Percentiles rank a stretch among this genome's conserved stretches.
These are phyloP conservation scores for Daldinia loculata DNA, from an alignment of 495 filamentous ascomycete genomes.

Conservation along the genomic window DNA sequence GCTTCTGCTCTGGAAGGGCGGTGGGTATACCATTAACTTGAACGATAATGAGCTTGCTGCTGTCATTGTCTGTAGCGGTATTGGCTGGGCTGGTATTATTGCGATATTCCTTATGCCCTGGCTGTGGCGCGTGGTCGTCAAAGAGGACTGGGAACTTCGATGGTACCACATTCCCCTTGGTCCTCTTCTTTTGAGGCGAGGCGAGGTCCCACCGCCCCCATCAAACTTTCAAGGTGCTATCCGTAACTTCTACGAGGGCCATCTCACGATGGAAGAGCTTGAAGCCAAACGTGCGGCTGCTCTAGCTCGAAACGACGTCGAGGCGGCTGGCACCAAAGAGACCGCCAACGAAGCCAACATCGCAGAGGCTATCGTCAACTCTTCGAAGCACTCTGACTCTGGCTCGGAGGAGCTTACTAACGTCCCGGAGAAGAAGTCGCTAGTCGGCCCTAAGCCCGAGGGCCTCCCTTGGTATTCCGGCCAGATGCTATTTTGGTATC, in stretches of 20 bases:
- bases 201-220: slow-evolving; percentile 59
- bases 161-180: slow-evolving; percentile 67
- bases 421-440: slow-evolving; percentile 36
- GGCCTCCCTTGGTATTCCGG: slow-evolving; percentile 50
- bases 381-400: slow-evolving; percentile 4
- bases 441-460: slow-evolving; percentile 49
- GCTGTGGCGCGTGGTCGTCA: slow-evolving; percentile 65
- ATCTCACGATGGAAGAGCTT: slow-evolving; percentile 57
- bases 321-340: slow-evolving; percentile 34
- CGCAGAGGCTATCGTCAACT: slow-evolving; percentile 37
- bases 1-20: slow-evolving; percentile 68
- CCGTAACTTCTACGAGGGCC: slow-evolving; percentile 64
- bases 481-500: slow-evolving; percentile 53
- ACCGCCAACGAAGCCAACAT: slow-evolving; percentile 30
- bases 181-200: slow-evolving; percentile 61
- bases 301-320: slow-evolving; percentile 37
- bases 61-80: slow-evolving; percentile 66
- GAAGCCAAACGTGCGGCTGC: slow-evolving; percentile 49
- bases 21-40: slow-evolving; percentile 53
- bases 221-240: slow-evolving; percentile 50
- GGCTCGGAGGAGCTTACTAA: slow-evolving; percentile 22
- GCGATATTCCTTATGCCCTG: slow-evolving; percentile 70
- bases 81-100: slow-evolving; percentile 60
- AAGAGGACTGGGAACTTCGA: slow-evolving; percentile 63
- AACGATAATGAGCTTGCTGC: slow-evolving; percentile 62